Conservation (phyloP, 495 filamentous ascomycete genomes). For the Chaetomium cochliodes region DNA sequence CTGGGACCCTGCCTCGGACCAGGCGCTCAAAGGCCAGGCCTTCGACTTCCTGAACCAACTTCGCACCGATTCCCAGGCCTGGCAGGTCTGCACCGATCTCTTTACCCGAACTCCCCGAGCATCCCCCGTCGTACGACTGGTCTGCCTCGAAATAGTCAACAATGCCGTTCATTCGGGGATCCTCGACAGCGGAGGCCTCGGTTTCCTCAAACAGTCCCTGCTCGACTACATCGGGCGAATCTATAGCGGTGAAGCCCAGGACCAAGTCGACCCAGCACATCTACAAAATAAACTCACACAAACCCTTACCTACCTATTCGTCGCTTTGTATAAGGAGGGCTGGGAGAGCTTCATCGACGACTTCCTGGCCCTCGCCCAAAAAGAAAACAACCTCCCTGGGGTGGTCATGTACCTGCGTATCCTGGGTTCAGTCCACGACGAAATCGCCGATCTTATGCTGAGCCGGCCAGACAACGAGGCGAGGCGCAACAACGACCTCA, state of each 20-base stretch:
- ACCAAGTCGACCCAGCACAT: constrained; percentile 60
- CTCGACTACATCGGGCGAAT: constrained; percentile 70
- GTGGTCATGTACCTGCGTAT: constrained; percentile 87
- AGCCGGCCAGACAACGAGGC: constrained; percentile 69
- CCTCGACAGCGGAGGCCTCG: constrained; percentile 65
- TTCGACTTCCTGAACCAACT: constrained; percentile 84
- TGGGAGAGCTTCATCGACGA: constrained; percentile 92
- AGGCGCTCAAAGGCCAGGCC: constrained; percentile 75
- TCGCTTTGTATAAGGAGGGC: constrained; percentile 72
- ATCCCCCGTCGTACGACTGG: constrained; percentile 80
- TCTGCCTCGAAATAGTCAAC: constrained; percentile 87
- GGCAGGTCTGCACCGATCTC: constrained; percentile 81
- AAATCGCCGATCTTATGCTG: constrained; percentile 91
- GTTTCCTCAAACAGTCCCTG: constrained; percentile 70
- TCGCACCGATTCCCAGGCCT: constrained; percentile 71
- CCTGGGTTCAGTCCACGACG: constrained; percentile 86
- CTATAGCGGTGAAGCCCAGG: constrained; percentile 60
- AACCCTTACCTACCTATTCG: constrained; percentile 89
- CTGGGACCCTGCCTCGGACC: constrained; percentile 71
- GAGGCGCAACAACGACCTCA: constrained; percentile 76
- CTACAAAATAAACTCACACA: constrained; percentile 98
- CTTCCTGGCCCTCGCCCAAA: constrained; percentile 60
- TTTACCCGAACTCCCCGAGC: constrained; percentile 78
- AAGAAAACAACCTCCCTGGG: constrained; percentile 65
- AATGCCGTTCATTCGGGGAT: constrained; percentile 75